Percentiles rank a stretch among this genome's conserved stretches.
Evolutionary conservation across 805 yeast genomes (phyloP).

Genomic region (Metschnikowia borealis): DNA sequence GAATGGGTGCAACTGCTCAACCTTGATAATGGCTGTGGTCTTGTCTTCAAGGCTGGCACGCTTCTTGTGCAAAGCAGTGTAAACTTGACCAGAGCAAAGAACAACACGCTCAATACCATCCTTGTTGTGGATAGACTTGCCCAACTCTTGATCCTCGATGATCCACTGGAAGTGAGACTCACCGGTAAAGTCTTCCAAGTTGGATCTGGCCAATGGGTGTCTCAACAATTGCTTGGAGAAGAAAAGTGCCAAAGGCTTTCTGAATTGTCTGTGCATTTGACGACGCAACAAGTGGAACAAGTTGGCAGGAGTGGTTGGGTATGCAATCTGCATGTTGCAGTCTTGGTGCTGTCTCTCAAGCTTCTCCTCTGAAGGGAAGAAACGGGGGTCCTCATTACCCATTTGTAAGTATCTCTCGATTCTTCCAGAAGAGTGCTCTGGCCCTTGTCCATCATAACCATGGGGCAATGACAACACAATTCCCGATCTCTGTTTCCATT

Average conservation of each 20-base stretch:
- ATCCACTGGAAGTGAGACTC: slow-evolving; percentile 94
- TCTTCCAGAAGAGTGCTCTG: slow-evolving; percentile 98
- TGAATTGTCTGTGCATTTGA: slow-evolving; percentile 98
- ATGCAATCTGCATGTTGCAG: slow-evolving; percentile 95
- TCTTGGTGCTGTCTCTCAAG: slow-evolving; percentile 98
- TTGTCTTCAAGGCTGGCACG: slow-evolving; percentile 74
- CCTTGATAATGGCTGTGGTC: slow-evolving; percentile 79
- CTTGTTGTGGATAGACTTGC: slow-evolving; percentile 69
- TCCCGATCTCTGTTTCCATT: slow-evolving; percentile 99
- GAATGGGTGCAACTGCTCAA: slow-evolving; percentile 98
- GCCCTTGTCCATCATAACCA: slow-evolving; percentile 99
- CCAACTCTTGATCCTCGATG: slow-evolving; percentile 86
- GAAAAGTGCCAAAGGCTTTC: slow-evolving; percentile 82
- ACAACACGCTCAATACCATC: slow-evolving; percentile 86
- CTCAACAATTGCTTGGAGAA: slow-evolving; percentile 93
- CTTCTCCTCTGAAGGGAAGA: slow-evolving; percentile 85
- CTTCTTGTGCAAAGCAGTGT: slow-evolving; percentile 84
- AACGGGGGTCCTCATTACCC: slow-evolving; percentile 93
- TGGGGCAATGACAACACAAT: slow-evolving; percentile 93
- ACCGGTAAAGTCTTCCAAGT: slow-evolving; percentile 77
- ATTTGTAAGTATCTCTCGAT: slow-evolving; percentile 93
- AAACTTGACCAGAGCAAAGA: slow-evolving; percentile 89
- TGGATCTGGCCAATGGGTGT: slow-evolving; percentile 88
- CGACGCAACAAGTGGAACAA: slow-evolving; percentile 95
- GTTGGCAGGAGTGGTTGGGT: slow-evolving; percentile 97